A percentile compares a stretch with the other conserved stretches of the same genome.
Evolutionary conservation across 208 protist species (phyloP).

Genomic region (Trypanosomatidae sp.): DNA sequence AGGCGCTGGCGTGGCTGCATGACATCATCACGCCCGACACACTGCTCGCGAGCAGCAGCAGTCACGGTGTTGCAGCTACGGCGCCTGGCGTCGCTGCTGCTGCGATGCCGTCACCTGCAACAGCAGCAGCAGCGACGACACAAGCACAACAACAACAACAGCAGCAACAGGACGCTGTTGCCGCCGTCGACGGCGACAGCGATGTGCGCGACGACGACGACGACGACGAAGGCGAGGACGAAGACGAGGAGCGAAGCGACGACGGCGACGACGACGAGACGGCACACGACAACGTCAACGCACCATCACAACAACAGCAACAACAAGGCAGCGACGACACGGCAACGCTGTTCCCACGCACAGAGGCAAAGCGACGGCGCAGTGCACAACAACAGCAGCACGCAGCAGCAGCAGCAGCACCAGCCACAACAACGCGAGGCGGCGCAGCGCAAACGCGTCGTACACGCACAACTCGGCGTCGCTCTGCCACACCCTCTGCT

Average conservation of each 20-base stretch:
- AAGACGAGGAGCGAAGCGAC: slow-evolving; percentile 1
- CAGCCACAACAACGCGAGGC: too few species aligned
- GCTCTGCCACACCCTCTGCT: too few species aligned
- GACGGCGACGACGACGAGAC: slow-evolving; percentile 3
- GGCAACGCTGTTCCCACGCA: too few species aligned
- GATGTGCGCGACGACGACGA: slow-evolving; percentile 3
- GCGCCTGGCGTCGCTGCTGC: not conserved
- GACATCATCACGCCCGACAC: slow-evolving; percentile 55
- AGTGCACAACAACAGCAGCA: too few species aligned
- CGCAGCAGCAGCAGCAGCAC: too few species aligned
- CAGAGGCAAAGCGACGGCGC: too few species aligned
- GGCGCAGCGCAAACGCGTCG: too few species aligned
- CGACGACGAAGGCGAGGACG: not conserved
- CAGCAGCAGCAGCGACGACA: not conserved
- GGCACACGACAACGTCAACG: not conserved
- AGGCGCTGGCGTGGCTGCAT: slow-evolving; percentile 76
- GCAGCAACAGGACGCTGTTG: not conserved
- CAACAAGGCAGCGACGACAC: too few species aligned
- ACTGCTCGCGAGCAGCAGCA: slow-evolving; percentile 7
- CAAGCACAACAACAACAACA: not conserved
- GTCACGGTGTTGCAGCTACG: not conserved
- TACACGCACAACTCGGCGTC: too few species aligned
- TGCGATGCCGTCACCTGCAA: not conserved
- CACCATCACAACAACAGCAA: not conserved
- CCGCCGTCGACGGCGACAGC: slow-evolving; percentile 1